These are phyloP conservation scores for Mycena rosella DNA, from an alignment of 768 basidiomycete genomes.

Conservation along the genomic window DNA sequence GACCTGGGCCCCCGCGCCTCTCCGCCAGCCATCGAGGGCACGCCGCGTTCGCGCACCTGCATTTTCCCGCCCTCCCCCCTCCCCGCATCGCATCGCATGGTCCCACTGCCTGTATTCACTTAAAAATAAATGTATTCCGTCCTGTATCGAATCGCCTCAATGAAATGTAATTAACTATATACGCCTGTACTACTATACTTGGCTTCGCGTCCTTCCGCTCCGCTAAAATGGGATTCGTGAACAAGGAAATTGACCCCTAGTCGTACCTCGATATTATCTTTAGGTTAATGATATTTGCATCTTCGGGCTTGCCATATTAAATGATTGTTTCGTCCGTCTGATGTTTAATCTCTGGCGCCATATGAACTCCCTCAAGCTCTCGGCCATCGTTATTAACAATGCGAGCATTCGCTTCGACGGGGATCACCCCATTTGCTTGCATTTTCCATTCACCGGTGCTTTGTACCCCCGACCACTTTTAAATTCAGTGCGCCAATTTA, in stretches of 20 bases:
- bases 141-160: not conserved
- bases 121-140: not conserved
- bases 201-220: not conserved
- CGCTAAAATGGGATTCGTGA: not conserved
- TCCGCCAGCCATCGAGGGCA: conserved; percentile 11
- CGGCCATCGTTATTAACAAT: no score
- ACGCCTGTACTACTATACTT: not conserved
- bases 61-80: not conserved
- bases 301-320: no score
- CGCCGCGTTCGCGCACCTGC: conserved; percentile 2
- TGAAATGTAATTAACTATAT: conserved; percentile 3
- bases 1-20: conserved; percentile 16
- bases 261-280: no score
- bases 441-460: no score
- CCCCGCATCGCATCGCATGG: not conserved
- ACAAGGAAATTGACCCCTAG: no score
- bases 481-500: not conserved
- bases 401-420: no score
- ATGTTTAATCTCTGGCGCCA: not conserved
- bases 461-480: no score
- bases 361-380: not conserved
- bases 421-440: no score
- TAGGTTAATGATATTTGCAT: no score
- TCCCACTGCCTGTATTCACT: not conserved
- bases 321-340: no score